phyloP scores from a whole-genome alignment of 1,284 basidiomycete species.

The Vanrija sp. region DNA sequence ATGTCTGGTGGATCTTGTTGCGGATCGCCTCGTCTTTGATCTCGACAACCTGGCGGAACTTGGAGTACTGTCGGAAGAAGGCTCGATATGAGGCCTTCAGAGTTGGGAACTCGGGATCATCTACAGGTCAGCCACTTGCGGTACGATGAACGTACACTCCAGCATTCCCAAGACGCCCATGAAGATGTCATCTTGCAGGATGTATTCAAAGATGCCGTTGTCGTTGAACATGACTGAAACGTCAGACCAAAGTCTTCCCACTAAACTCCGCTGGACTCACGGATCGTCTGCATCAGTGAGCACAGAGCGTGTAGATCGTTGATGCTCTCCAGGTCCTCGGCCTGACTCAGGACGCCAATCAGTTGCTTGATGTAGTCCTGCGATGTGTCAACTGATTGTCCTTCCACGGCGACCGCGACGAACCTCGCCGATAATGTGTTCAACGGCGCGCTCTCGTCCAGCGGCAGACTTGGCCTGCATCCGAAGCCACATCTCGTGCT shows the following conservation, averaged over 20 bases:
- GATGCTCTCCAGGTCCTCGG: conserved; percentile 88
- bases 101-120: conserved; percentile 92
- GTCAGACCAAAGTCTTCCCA: conserved; percentile 4
- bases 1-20: conserved; percentile 91
- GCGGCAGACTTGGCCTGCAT: conserved; percentile 41
- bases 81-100: conserved; percentile 96
- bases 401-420: neutral
- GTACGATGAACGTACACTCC: conserved; percentile 66
- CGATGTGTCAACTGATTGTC: neutral
- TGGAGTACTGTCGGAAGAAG: conserved; percentile 74
- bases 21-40: conserved; percentile 70
- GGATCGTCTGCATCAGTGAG: conserved; percentile 88
- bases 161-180: conserved; percentile 91
- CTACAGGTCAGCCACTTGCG: conserved; percentile 50
- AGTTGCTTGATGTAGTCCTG: conserved; percentile 85
- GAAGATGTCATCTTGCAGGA: conserved; percentile 89
- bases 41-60: conserved; percentile 79
- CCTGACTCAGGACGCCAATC: conserved; percentile 75
- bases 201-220: conserved; percentile 89
- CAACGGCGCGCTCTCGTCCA: conserved; percentile 65
- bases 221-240: conserved; percentile 88
- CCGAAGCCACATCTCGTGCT: conserved; percentile 39
- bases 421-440: conserved; percentile 60
- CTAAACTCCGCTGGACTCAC: no score
- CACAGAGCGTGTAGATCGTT: conserved; percentile 86